These are phyloP conservation scores for Margaritispora aquatica DNA, from an alignment of 495 filamentous ascomycete species.

Conservation along the genomic window DNA sequence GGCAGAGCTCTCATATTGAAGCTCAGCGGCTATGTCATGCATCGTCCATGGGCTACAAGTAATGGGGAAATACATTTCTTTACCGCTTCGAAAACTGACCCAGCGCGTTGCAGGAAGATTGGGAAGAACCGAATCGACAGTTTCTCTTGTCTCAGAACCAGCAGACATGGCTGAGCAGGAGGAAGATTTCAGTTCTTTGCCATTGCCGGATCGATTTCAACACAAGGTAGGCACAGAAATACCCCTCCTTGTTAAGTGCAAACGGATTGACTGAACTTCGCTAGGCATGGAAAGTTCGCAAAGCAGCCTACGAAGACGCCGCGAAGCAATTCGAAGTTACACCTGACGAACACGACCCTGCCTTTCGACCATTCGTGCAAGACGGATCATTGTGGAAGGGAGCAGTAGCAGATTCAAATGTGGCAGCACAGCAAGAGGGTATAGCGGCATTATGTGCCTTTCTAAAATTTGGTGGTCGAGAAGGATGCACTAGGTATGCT, in stretches of 20 bases:
- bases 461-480: conserved; percentile 75
- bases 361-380: conserved; percentile 78
- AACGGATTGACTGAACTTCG: background rate
- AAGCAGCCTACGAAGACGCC: conserved; percentile 90
- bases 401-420: conserved; percentile 91
- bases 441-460: conserved; percentile 82
- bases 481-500: conserved; percentile 63
- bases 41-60: background rate
- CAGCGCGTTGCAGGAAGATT: conserved; percentile 13
- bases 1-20: background rate
- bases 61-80: conserved; percentile 9
- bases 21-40: background rate
- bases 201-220: conserved; percentile 73
- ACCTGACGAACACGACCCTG: conserved; percentile 79
- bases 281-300: conserved; percentile 94
- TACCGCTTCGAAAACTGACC: conserved; percentile 16
- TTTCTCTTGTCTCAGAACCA: conserved; percentile 6
- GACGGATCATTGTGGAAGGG: conserved; percentile 87
- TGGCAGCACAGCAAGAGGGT: conserved; percentile 93
- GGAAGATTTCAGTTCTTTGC: conserved; percentile 78
- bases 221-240: conserved; percentile 66
- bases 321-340: conserved; percentile 79
- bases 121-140: background rate
- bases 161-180: conserved; percentile 59
- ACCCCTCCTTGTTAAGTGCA: background rate